Evolutionary conservation across 257 asterid genomes (phyloP).

Genomic region (Penstemon davidsonii): DNA sequence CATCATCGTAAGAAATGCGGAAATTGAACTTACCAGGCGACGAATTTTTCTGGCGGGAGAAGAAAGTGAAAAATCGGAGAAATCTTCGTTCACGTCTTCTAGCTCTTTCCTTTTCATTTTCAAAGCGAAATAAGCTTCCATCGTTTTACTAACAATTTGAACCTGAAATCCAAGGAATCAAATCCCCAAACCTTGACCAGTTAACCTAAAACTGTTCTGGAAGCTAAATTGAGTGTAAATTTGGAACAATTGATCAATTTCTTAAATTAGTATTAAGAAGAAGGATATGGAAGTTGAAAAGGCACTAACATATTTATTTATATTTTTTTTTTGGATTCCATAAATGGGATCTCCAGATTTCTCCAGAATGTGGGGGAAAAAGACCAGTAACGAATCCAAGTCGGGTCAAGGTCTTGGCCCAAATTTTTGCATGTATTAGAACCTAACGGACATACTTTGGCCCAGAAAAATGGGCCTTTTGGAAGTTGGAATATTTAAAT

Average conservation of each 20-base stretch:
- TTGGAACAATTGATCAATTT: background rate
- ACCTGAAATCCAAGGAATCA: background rate
- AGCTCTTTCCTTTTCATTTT: conserved; percentile 77
- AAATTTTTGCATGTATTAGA: too few relatives aligned
- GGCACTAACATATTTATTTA: background rate
- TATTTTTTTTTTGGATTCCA: background rate
- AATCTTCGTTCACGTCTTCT: conserved; percentile 54
- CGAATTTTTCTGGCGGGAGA: conserved; percentile 87
- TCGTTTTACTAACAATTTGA: background rate
- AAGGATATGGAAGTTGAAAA: background rate
- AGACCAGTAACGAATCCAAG: too few relatives aligned
- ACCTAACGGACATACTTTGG: too few relatives aligned
- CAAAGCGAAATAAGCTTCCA: conserved; percentile 40
- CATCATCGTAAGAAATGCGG: background rate
- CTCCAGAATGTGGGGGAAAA: conserved; percentile 39
- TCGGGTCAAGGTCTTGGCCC: too few relatives aligned
- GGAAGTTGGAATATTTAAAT: background rate
- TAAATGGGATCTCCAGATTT: conserved; percentile 26
- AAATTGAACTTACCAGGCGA: conserved; percentile 56
- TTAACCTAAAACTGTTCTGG: too few relatives aligned
- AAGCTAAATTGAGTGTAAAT: background rate
- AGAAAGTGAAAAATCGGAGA: conserved; percentile 68
- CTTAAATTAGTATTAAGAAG: background rate
- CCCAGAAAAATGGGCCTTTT: too few relatives aligned
- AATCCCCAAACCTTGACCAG: too few relatives aligned